phyloP scores from a whole-genome alignment of 371 early-diverging fungal genomes.

The Mortierella sp. region DNA sequence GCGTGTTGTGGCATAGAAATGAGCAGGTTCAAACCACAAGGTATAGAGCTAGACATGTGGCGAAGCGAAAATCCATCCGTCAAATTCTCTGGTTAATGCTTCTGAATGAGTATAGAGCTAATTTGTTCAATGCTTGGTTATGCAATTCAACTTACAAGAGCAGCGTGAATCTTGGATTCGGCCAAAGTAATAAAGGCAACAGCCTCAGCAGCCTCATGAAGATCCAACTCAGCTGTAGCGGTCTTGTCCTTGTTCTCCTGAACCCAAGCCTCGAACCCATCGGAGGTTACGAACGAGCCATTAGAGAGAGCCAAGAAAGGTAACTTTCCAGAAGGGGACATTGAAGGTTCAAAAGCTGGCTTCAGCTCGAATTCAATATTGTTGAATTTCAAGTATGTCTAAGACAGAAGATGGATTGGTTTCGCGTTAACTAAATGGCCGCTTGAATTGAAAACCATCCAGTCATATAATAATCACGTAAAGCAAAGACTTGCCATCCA shows the following conservation, averaged over 20 bases:
- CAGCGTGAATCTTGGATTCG: conserved; percentile 52
- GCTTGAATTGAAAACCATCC: neutral
- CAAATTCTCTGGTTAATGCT: too few species aligned
- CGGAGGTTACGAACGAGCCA: conserved; percentile 37
- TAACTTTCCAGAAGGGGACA: conserved; percentile 53
- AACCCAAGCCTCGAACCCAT: conserved; percentile 42
- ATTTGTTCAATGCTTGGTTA: neutral
- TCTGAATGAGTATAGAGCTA: too few species aligned
- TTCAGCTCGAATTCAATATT: conserved; percentile 44
- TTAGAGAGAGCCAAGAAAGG: conserved; percentile 51
- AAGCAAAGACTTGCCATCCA: conserved; percentile 44
- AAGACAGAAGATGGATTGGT: neutral
- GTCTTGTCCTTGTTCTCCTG: conserved; percentile 34
- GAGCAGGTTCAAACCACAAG: conserved; percentile 50
- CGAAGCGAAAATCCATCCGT: neutral
- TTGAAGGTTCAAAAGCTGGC: conserved; percentile 47
- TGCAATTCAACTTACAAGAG: conserved; percentile 34
- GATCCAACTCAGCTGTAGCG: conserved; percentile 11
- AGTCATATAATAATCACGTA: neutral
- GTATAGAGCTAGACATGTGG: conserved; percentile 36
- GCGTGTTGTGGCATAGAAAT: conserved; percentile 49
- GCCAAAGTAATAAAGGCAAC: conserved; percentile 42
- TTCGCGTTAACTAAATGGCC: neutral
- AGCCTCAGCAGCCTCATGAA: conserved; percentile 48
- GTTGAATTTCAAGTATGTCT: conserved; percentile 54